Evolutionary conservation across 805 yeast species (phyloP).

Genomic region (Hanseniaspora vineae): DNA sequence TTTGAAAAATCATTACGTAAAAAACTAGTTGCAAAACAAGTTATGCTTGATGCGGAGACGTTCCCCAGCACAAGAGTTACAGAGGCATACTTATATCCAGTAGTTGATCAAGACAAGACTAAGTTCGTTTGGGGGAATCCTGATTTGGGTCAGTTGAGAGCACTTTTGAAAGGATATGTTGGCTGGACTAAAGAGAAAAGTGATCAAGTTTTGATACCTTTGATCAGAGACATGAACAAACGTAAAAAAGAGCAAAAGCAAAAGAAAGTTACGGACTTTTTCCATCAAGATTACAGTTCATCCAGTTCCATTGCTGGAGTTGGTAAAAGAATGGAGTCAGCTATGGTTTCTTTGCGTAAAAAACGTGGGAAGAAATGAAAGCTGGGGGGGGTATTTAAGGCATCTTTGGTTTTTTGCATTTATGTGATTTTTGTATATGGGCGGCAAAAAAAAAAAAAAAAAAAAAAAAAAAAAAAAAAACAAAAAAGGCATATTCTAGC

Average conservation of each 20-base stretch:
- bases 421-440: neutral
- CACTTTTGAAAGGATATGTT: conserved; percentile 52
- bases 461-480: neutral
- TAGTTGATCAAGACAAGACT: conserved; percentile 70
- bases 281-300: conserved; percentile 26
- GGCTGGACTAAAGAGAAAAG: conserved; percentile 72
- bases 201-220: conserved; percentile 76
- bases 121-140: conserved; percentile 86
- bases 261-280: conserved; percentile 51
- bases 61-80: conserved; percentile 52
- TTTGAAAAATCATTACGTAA: conserved; percentile 47
- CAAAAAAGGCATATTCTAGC: too few species aligned
- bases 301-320: conserved; percentile 8
- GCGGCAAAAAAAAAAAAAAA: neutral
- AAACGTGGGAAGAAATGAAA: conserved; percentile 24
- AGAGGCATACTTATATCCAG: conserved; percentile 69
- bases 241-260: conserved; percentile 44
- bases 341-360: conserved; percentile 1
- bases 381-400: neutral
- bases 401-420: too few species aligned
- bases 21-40: conserved; percentile 38
- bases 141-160: conserved; percentile 64
- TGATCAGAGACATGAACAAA: conserved; percentile 65
- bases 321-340: conserved; percentile 53
- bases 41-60: conserved; percentile 46